Base-by-base conservation (phyloP, 2,329 filamentous ascomycete species). In the Dactylellina cionopaga region DNA sequence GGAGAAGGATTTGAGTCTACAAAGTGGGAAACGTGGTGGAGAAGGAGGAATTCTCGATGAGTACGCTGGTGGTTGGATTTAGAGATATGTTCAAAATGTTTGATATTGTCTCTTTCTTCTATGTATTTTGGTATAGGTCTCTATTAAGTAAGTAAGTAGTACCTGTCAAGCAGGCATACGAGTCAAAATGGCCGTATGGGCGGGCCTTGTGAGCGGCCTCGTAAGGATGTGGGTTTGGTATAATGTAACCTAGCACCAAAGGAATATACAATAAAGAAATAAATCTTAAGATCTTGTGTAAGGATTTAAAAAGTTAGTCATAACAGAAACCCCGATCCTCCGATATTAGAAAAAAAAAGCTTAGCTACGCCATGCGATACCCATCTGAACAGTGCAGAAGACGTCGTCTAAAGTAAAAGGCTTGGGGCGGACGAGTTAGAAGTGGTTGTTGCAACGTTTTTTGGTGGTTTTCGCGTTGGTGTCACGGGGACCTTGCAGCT, bases 401-500 rank as follows among this genome's bases (percentile, higher is more conserved):
- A 10, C 6, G 6, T 43, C 15, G 6, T 19, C 6, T 35, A 6
- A 9, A 19, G 25, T 6, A 5, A 41, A 29, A 17, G 19, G 6
- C 13, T 22, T 41, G 39, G 51, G 41, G 33, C 15, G 51, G 15
- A 22, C 10, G 33, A 25, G 27, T 54, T 39, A 27, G 33, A 54
- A 60, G 7, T 37, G 43, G 43, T 9, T 24, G 49, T 47, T 11
- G 27, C 5, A 33, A 51, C 5, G 10, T 37, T 41, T 11, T 35
- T 29, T 37, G n/a, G 29, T 43, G 19, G 6, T 4, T 58, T 51
- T 66, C 58, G 62, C 19, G 62, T 66, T 66, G 60, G 51, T 58
- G 31, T 35, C 52, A 66, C 62, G 51, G 52, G 51, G 41, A 17
- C 51, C 10, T 41, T 15, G 51, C 51, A 55, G 33, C 22, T 29